Evolutionary conservation across 768 basidiomycete species (phyloP), one percentile per base, ranked within the genome.

Genomic region (Paxillus ammoniavirescens): DNA sequence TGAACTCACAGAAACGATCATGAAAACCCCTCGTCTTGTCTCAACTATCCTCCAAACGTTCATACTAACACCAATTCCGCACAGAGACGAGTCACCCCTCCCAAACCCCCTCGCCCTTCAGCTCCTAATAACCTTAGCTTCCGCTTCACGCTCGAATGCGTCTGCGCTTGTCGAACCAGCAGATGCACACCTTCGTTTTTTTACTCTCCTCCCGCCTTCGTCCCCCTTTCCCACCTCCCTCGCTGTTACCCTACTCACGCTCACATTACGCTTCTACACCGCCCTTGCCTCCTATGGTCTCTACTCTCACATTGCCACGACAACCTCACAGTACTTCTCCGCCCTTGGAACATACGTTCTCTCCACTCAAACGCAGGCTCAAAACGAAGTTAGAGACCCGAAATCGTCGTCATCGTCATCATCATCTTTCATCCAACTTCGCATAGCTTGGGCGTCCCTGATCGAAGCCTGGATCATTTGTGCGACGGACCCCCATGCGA

Each of bases 401-500:
- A 43, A 9, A 13, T 5, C 10, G 12, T 17, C 42, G 2, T 31
- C 36, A 18, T 35, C 14, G 6, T 36, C 5, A 14, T 13, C 42
- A 5, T 42, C 30, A 26, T 44, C n/a, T 8, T 54, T 31, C 8
- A 47, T 55, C 49, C 50, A 62, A 50, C 21, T 74, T 82, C 40
- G 72, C 70, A 37, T 68, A 26, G 75, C 82, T 3, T 93, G 87
- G 81, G 71, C 80, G 5, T 70, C 72, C 9, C 70, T 93, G 8
- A 59, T 92, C 2, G 81, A 82, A 54, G 73, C 77, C 0, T 98
- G 93, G 94, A 86, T 77, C 6, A 75, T 81, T 3, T 95, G 91
- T 60, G 92, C 93, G 0, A 80, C 83, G n/a, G 89, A 98, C 63
- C 95, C 96, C 6, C 96, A 98, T 65, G 76, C 78, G 50, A 95